Percentiles rank a stretch among this genome's conserved stretches.
These are phyloP conservation scores for Nemania sp. DNA, from an alignment of 2,329 filamentous ascomycete species.

Conservation along the genomic window DNA sequence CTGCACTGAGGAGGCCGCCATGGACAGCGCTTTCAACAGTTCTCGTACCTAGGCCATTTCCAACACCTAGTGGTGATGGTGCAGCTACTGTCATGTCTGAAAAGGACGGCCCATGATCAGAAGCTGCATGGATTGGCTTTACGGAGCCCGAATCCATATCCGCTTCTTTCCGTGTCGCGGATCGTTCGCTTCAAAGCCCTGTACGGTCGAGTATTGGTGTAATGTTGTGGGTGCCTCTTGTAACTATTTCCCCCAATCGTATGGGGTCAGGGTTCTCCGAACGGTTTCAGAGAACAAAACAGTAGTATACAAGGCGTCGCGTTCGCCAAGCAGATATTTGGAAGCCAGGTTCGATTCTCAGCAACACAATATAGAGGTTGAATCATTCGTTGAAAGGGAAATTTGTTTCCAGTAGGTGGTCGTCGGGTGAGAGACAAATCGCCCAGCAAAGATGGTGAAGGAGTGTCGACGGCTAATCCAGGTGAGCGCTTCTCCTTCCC, in stretches of 20 bases:
- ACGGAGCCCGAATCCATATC: constrained; percentile 22
- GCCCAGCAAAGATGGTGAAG: background rate
- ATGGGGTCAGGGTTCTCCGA: constrained; percentile 4
- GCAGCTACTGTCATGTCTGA: background rate
- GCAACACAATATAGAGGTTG: too few relatives aligned
- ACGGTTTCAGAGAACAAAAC: background rate
- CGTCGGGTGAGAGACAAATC: background rate
- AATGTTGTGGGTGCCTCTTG: constrained; percentile 10
- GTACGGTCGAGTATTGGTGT: constrained; percentile 12
- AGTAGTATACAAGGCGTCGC: constrained; percentile 7
- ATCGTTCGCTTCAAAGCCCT: constrained; percentile 9
- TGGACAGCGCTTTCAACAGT: too few relatives aligned
- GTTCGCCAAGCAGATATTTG: too few relatives aligned
- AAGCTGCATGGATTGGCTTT: constrained; percentile 16
- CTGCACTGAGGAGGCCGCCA: too few relatives aligned
- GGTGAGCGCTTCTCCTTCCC: constrained; percentile 1
- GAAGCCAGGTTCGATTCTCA: too few relatives aligned
- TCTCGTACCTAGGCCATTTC: constrained; percentile 12
- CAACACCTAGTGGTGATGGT: background rate
- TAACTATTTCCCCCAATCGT: background rate
- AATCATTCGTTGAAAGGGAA: background rate
- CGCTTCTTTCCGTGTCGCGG: constrained; percentile 10
- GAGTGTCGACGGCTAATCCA: background rate
- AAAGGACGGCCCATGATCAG: constrained; percentile 16
- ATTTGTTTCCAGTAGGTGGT: background rate